phyloP scores from a whole-genome alignment of 2,329 filamentous ascomycete species.

The Celoporthe dispersa region DNA sequence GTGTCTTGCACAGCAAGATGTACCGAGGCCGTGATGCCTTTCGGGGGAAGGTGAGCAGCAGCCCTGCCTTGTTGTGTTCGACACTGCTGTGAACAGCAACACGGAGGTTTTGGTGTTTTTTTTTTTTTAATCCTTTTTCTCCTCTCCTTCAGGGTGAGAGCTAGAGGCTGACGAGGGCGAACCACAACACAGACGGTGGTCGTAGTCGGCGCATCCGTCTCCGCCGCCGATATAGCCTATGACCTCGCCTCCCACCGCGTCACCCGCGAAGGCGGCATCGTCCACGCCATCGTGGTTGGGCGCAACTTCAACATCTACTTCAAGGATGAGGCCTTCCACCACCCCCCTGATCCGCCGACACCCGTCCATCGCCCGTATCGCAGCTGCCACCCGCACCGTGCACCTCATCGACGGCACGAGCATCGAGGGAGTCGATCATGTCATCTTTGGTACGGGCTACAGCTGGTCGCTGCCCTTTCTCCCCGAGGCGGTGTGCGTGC shows the following conservation, averaged over 20 bases:
- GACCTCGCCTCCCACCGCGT: conserved; percentile 33
- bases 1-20: conserved; percentile 60
- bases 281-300: conserved; percentile 36
- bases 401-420: conserved; percentile 60
- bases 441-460: conserved; percentile 72
- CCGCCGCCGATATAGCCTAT: conserved; percentile 60
- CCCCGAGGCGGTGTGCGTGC: conserved; percentile 51
- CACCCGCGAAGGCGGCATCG: conserved; percentile 23
- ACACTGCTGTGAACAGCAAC: background rate
- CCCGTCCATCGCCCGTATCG: conserved; percentile 28
- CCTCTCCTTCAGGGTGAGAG: background rate
- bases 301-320: conserved; percentile 37
- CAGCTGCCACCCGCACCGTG: conserved; percentile 42
- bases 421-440: conserved; percentile 59
- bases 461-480: conserved; percentile 67
- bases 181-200: conserved; percentile 53
- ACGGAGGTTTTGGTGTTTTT: too few relatives aligned
- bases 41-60: conserved; percentile 46
- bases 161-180: background rate
- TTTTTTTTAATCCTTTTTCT: background rate
- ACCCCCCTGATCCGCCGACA: conserved; percentile 33
- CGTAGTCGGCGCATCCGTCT: conserved; percentile 67
- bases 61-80: background rate
- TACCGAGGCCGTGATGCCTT: conserved; percentile 53
- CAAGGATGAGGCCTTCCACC: conserved; percentile 35